Conservation (phyloP, 176 grass and related monocot genomes). For the Triticum turgidum region DNA sequence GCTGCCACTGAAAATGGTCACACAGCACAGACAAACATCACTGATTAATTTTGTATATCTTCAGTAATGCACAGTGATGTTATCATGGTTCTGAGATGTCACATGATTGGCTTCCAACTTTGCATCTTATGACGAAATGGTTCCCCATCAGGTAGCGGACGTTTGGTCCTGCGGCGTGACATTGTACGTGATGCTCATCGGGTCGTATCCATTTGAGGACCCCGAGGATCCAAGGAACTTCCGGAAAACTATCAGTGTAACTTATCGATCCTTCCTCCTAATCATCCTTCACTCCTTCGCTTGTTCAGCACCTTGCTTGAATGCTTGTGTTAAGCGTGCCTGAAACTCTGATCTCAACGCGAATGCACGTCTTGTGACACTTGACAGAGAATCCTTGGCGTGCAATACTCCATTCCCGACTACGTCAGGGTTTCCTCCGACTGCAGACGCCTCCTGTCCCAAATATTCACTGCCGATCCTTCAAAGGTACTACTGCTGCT, state of each 20-base stretch:
- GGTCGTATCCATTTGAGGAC: conserved; percentile 96
- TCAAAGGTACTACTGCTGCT: conserved; percentile 55
- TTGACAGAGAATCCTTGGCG: conserved; percentile 83
- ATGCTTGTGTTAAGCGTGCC: not conserved
- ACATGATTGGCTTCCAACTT: not conserved
- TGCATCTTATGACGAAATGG: conserved; percentile 14
- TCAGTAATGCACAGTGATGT: not conserved
- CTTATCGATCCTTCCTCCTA: not conserved
- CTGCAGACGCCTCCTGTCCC: conserved; percentile 78
- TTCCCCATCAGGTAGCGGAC: conserved; percentile 65
- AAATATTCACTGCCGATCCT: conserved; percentile 89
- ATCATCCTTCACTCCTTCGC: not conserved
- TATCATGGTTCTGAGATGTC: conserved; percentile 2
- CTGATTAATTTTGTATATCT: not conserved
- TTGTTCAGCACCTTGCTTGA: conserved; percentile 5
- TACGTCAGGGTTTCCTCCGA: conserved; percentile 80
- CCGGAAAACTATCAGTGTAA: conserved; percentile 75
- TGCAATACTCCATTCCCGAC: conserved; percentile 83
- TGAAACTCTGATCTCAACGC: conserved; percentile 1
- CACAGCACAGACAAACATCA: not conserved
- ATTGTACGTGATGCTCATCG: conserved; percentile 90
- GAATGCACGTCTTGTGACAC: not conserved
- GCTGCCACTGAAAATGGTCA: conserved; percentile 11
- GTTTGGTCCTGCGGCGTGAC: conserved; percentile 95
- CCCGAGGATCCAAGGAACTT: conserved; percentile 94